Evolutionary conservation across 345 rosid species (phyloP), one percentile per base, ranked within the genome.

Genomic region (Gynandropsis gynandra): DNA sequence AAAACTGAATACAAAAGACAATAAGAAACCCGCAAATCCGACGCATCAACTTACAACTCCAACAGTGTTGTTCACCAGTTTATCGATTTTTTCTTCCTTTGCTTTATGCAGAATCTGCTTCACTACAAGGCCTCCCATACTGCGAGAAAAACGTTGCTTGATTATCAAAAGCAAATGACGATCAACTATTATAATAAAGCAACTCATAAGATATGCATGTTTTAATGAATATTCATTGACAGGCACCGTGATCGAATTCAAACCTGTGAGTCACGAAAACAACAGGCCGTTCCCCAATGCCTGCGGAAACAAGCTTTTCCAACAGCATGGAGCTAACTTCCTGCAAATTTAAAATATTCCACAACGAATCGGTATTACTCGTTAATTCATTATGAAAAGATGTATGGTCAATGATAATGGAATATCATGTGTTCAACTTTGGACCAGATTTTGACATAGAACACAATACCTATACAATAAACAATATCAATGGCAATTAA

Each of bases 211-310:
- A 50, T 18, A 50, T 50, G 9, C 41, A 6, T 43, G 52, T 29
- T 12, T 29, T 14, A 27, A 17, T 5, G 48, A 57, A 57, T 51
- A 56, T 42, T 20, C 8, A 42, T 56, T 7, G 43, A 36, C 18
- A 43, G 17, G 32, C 32, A 13, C 16, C 12, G 24, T 64, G 29
- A 52, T 38, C 52, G 31, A 52, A 39, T 15, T 60, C 60, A 44
- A 39, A 82, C 96, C 98, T 92, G 75, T 92, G 96, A 66, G 98
- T 92, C 68, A 92, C 95, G 73, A 92, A 92, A 44, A 92, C 96
- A 72, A 92, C 93, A 69, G 98, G 98, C 16, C 84, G 84, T 64
- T 68, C 70, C 58, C 96, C 98, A 66, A 92, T 87, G 65, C 98
- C 96, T 10, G 96, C 98, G 48, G 79, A 71, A 59, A 84, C 78